phyloP scores from a whole-genome alignment of 1,139 yeast species.

The Yamadazyma siamensis region DNA sequence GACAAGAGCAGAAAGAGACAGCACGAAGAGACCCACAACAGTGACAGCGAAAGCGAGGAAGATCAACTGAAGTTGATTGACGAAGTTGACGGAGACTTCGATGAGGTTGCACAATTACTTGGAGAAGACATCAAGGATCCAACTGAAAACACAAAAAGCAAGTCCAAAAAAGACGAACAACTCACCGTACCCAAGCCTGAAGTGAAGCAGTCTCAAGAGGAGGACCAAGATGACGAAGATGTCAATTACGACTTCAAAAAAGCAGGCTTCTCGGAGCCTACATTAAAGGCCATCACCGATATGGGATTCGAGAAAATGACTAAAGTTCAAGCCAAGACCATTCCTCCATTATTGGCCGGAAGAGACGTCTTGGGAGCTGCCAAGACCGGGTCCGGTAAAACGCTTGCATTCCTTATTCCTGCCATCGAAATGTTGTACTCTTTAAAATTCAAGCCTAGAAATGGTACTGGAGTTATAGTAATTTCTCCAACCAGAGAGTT shows the following conservation, averaged over 20 bases:
- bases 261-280: conserved; percentile 70
- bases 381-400: conserved; percentile 97
- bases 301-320: conserved; percentile 95
- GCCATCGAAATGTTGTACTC: conserved; percentile 86
- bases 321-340: conserved; percentile 87
- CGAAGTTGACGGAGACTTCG: conserved; percentile 51
- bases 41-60: conserved; percentile 19
- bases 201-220: conserved; percentile 11
- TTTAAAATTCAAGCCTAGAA: conserved; percentile 53
- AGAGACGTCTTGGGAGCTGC: conserved; percentile 98
- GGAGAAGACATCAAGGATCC: conserved; percentile 45
- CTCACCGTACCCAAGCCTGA: conserved; percentile 23
- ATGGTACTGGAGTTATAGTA: conserved; percentile 86
- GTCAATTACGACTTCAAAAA: conserved; percentile 43
- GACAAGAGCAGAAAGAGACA: conserved; percentile 11
- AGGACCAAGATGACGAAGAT: conserved; percentile 23
- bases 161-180: conserved; percentile 16
- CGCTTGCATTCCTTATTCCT: conserved; percentile 96
- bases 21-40: conserved; percentile 13
- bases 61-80: conserved; percentile 45
- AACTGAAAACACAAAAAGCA: conserved; percentile 24
- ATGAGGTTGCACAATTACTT: conserved; percentile 52
- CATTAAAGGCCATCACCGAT: conserved; percentile 69
- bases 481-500: conserved; percentile 85
- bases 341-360: conserved; percentile 93